A percentile compares a stretch with the other conserved stretches of the same genome.
These are phyloP conservation scores for Penicillium sp. DNA, from an alignment of 2,329 filamentous ascomycete species.

Conservation along the genomic window DNA sequence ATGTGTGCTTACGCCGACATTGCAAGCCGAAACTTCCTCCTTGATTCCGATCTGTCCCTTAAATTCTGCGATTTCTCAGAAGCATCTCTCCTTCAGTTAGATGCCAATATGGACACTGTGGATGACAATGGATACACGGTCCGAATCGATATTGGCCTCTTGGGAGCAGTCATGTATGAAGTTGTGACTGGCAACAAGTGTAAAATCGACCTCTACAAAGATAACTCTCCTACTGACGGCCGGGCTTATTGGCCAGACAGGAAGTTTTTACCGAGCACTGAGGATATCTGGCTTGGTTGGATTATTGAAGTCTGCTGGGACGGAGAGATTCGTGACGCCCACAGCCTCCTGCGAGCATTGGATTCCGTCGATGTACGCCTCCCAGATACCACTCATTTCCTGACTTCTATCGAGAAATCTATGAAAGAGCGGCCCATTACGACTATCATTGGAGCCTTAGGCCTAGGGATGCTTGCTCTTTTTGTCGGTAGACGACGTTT, in stretches of 20 bases:
- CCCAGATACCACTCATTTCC: no score
- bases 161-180: conserved; percentile 31
- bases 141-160: conserved; percentile 30
- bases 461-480: no score
- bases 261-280: conserved; percentile 24
- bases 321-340: conserved; percentile 8
- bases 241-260: conserved; percentile 21
- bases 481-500: no score
- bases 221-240: conserved; percentile 11
- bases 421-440: neutral
- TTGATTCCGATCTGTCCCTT: conserved; percentile 26
- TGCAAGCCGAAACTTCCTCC: conserved; percentile 28
- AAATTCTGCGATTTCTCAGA: conserved; percentile 32
- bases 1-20: conserved; percentile 31
- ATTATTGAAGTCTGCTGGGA: conserved; percentile 31
- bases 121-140: conserved; percentile 29
- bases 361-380: neutral
- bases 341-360: conserved; percentile 3
- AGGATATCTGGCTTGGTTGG: conserved; percentile 24
- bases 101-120: conserved; percentile 25
- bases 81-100: conserved; percentile 23
- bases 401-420: no score
- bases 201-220: conserved; percentile 26
- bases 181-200: conserved; percentile 23
- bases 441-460: neutral